Percentiles rank a stretch among this genome's conserved stretches.
These are phyloP conservation scores for Elaphomyces granulatus DNA, from an alignment of 495 filamentous ascomycete species.

Conservation along the genomic window DNA sequence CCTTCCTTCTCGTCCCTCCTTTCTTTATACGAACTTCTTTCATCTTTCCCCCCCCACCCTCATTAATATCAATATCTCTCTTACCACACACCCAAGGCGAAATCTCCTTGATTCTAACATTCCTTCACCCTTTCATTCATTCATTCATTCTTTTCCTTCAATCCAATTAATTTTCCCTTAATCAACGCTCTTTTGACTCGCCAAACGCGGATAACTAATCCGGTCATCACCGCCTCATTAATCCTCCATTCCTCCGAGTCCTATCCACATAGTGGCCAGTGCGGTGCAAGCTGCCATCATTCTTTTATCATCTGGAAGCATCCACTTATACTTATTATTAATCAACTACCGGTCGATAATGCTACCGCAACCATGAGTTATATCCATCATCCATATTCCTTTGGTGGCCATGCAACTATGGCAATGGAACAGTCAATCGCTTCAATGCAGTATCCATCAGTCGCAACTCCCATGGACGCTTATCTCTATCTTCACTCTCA, in stretches of 20 bases:
- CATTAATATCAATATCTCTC: no score
- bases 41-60: no score
- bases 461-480: conserved; percentile 32
- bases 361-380: conserved; percentile 25
- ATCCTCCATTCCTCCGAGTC: conserved; percentile 14
- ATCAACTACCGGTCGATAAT: background rate
- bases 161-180: background rate
- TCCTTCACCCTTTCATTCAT: background rate
- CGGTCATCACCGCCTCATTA: no score
- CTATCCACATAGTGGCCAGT: conserved; percentile 10
- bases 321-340: no score
- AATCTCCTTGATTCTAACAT: background rate
- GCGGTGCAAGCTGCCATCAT: no score
- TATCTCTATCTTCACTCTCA: conserved; percentile 30
- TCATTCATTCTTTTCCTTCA: conserved; percentile 1
- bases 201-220: no score
- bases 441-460: conserved; percentile 26
- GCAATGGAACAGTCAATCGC: conserved; percentile 28
- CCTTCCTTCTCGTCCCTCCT: conserved; percentile 3
- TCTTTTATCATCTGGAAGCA: background rate
- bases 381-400: conserved; percentile 32
- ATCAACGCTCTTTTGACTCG: background rate
- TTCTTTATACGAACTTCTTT: background rate
- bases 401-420: conserved; percentile 22
- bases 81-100: no score